A percentile compares a stretch with the other conserved stretches of the same genome.
phyloP scores from a whole-genome alignment of 495 filamentous ascomycete genomes.

The Oidiodendron maius region DNA sequence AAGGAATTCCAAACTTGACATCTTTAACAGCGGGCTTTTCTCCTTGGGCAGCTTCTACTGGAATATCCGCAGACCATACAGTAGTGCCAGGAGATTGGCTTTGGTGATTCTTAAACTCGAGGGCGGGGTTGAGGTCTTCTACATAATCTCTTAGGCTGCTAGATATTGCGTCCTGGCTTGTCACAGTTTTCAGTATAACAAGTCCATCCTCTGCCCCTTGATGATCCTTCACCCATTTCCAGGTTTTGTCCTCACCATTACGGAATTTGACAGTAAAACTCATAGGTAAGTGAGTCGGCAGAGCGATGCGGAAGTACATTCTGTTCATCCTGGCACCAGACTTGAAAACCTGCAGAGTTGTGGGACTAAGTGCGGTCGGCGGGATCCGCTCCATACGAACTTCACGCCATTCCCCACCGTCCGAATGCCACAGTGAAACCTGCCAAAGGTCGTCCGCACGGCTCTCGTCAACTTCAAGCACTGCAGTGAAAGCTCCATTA shows the following conservation, averaged over 20 bases:
- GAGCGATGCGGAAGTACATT: constrained; percentile 37
- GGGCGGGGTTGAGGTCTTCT: constrained; percentile 45
- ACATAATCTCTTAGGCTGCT: constrained; percentile 57
- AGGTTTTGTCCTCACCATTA: constrained; percentile 41
- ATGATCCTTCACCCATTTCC: constrained; percentile 73
- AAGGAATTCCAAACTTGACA: constrained; percentile 59
- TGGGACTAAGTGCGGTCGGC: constrained; percentile 29
- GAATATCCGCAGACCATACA: constrained; percentile 62
- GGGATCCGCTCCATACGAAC: constrained; percentile 31
- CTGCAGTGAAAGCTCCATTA: constrained; percentile 60
- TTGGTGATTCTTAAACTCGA: constrained; percentile 47
- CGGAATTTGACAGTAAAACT: constrained; percentile 77
- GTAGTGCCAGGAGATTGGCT: constrained; percentile 67
- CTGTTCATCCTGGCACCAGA: constrained; percentile 21
- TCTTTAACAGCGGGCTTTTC: constrained; percentile 48
- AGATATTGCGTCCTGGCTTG: constrained; percentile 15
- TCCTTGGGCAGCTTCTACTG: constrained; percentile 46
- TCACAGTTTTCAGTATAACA: constrained; percentile 41
- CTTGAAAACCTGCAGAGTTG: constrained; percentile 29
- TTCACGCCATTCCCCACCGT: constrained; percentile 44
- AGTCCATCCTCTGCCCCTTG: constrained; percentile 56
- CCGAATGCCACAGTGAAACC: constrained; percentile 71
- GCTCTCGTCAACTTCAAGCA: constrained; percentile 59
- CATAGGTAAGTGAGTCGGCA: constrained; percentile 37
- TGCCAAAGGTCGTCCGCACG: constrained; percentile 59